A percentile compares a stretch with the other conserved stretches of the same genome.
Conservation (phyloP, 2,329 filamentous ascomycete genomes). For the Aspergillus melleus region DNA sequence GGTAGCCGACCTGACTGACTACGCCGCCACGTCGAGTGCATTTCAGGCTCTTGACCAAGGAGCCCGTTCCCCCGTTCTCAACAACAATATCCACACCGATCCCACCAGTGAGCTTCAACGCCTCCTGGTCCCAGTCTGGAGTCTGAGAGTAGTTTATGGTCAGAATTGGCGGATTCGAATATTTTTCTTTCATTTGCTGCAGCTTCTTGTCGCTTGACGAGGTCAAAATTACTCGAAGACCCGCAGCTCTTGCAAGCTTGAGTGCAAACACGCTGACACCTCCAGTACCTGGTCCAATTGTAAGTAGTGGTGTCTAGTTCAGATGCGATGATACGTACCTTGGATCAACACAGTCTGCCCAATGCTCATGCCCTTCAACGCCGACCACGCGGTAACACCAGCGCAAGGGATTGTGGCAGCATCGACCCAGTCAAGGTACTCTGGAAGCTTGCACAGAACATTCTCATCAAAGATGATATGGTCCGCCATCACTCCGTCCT, state of each 20-base stretch:
- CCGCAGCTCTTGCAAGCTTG: constrained; percentile 33
- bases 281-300: constrained; percentile 31
- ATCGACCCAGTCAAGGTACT: constrained; percentile 38
- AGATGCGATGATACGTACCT: constrained; percentile 23
- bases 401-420: constrained; percentile 46
- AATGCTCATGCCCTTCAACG: constrained; percentile 41
- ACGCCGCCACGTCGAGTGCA: constrained; percentile 44
- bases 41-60: constrained; percentile 41
- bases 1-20: constrained; percentile 47
- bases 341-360: constrained; percentile 48
- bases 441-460: constrained; percentile 37
- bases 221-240: constrained; percentile 38
- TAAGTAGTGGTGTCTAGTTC: background rate
- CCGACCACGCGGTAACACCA: constrained; percentile 48
- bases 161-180: constrained; percentile 20
- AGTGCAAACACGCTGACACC: constrained; percentile 39
- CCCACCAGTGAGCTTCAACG: constrained; percentile 32
- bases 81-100: constrained; percentile 39
- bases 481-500: constrained; percentile 46
- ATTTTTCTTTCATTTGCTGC: constrained; percentile 26
- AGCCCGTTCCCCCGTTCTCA: constrained; percentile 42
- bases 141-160: constrained; percentile 35
- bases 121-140: constrained; percentile 35
- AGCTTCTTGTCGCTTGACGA: constrained; percentile 41
- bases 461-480: constrained; percentile 45